Evolutionary conservation across 139 green algal species (phyloP).

Genomic region (Chlorella sp.): DNA sequence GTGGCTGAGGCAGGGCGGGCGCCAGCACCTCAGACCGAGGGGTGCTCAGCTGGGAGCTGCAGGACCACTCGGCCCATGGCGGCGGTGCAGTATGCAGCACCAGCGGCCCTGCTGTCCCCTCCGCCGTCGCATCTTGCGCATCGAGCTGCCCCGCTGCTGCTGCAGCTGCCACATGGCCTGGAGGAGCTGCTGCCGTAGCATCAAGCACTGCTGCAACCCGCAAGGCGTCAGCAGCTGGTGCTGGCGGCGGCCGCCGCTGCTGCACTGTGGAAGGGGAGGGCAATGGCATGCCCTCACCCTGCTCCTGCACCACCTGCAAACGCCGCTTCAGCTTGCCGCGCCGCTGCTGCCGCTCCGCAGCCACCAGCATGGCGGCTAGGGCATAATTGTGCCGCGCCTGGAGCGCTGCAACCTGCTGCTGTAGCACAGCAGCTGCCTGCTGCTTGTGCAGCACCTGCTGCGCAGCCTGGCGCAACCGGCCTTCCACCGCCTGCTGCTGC

Average conservation of each 20-base stretch:
- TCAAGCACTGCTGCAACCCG: background rate
- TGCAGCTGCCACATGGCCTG: background rate
- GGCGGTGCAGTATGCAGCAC: background rate
- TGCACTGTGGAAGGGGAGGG: conserved; percentile 2
- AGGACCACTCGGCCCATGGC: background rate
- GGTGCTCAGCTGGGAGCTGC: conserved; percentile 2
- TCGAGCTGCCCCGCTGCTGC: background rate
- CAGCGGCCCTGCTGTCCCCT: background rate
- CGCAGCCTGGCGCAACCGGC: background rate
- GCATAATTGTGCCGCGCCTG: background rate
- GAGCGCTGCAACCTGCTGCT: conserved; percentile 15
- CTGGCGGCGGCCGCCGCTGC: conserved; percentile 14
- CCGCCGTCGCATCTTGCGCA: background rate
- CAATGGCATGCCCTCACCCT: background rate
- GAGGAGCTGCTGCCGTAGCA: background rate
- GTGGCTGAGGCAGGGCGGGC: background rate
- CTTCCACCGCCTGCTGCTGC: background rate
- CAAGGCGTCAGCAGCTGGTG: too few species aligned
- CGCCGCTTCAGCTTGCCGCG: conserved; percentile 18
- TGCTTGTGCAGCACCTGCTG: conserved; percentile 8
- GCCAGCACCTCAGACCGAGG: background rate
- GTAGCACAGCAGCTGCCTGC: conserved; percentile 1
- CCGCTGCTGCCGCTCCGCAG: background rate
- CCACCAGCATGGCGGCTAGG: background rate
- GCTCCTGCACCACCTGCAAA: conserved; percentile 3